These are phyloP conservation scores for Diaporthe sp. DNA, from an alignment of 2,329 filamentous ascomycete species.

Conservation along the genomic window DNA sequence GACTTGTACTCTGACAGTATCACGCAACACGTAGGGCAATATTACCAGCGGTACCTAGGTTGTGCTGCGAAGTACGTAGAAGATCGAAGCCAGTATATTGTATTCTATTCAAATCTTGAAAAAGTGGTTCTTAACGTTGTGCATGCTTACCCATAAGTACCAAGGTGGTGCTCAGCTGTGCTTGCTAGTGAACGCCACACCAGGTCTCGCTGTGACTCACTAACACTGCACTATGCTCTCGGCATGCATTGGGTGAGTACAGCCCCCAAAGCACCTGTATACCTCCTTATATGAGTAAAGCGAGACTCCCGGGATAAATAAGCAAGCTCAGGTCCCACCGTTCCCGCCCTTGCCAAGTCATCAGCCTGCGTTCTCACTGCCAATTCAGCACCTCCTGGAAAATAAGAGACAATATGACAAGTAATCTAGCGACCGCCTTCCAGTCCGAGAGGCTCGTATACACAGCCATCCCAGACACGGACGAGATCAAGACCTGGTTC, in stretches of 20 bases:
- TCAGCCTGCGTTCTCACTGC: not conserved
- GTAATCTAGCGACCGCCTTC: constrained; percentile 42
- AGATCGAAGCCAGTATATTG: no score
- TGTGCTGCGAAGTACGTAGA: no score
- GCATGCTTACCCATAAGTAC: not conserved
- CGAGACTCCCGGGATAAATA: not conserved
- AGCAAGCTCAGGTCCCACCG: not conserved
- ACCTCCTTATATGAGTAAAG: not conserved
- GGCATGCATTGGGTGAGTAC: not conserved
- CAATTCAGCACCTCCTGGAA: not conserved
- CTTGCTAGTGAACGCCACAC: not conserved
- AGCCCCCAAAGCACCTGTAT: no score
- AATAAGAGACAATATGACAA: not conserved
- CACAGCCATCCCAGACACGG: constrained; percentile 49
- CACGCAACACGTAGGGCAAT: no score
- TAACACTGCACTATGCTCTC: not conserved
- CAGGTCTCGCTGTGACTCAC: constrained; percentile 16
- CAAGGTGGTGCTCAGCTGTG: not conserved
- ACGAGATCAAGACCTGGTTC: constrained; percentile 48
- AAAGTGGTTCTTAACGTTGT: not conserved
- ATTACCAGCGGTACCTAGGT: no score
- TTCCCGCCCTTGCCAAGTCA: no score
- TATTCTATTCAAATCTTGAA: no score
- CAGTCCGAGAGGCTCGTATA: constrained; percentile 54
- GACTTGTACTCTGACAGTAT: no score